These are phyloP conservation scores for Beauveria caledonica DNA, from an alignment of 2,329 filamentous ascomycete species.

Conservation along the genomic window DNA sequence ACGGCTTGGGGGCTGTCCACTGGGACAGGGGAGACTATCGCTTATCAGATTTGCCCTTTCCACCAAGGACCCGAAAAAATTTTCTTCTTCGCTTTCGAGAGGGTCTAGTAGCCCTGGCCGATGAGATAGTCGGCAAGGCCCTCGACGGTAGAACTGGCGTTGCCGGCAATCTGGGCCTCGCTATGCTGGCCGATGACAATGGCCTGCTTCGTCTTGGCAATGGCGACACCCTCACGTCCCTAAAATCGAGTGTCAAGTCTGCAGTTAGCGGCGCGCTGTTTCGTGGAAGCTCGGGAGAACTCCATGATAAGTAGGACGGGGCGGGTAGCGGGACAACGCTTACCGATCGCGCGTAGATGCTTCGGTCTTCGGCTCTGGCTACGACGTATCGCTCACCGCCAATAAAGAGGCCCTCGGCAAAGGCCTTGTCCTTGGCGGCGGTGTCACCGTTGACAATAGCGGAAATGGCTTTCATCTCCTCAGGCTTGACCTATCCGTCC, in stretches of 20 bases:
- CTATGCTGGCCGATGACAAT: conserved; percentile 84
- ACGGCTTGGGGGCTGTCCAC: neutral
- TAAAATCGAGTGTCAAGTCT: conserved; percentile 19
- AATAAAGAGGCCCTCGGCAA: conserved; percentile 66
- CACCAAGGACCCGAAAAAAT: neutral
- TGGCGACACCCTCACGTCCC: conserved; percentile 71
- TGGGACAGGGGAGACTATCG: neutral
- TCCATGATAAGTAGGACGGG: neutral
- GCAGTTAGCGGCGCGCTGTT: neutral
- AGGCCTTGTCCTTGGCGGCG: conserved; percentile 55
- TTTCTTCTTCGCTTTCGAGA: neutral
- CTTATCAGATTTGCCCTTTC: neutral
- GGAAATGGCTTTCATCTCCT: conserved; percentile 52
- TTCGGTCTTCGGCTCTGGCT: conserved; percentile 66
- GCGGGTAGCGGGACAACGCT: conserved; percentile 15
- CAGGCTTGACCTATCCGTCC: conserved; percentile 29
- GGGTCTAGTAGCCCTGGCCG: conserved; percentile 61
- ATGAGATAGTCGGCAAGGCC: conserved; percentile 82
- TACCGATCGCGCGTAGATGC: conserved; percentile 83
- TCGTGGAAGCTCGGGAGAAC: neutral
- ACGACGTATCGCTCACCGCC: conserved; percentile 71
- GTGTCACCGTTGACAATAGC: conserved; percentile 39
- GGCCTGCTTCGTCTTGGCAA: conserved; percentile 81
- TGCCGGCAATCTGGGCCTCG: conserved; percentile 64
- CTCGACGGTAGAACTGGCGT: conserved; percentile 71